A percentile compares a stretch with the other conserved stretches of the same genome.
Conservation (phyloP, 345 rosid species). For the Alliaria petiolata region DNA sequence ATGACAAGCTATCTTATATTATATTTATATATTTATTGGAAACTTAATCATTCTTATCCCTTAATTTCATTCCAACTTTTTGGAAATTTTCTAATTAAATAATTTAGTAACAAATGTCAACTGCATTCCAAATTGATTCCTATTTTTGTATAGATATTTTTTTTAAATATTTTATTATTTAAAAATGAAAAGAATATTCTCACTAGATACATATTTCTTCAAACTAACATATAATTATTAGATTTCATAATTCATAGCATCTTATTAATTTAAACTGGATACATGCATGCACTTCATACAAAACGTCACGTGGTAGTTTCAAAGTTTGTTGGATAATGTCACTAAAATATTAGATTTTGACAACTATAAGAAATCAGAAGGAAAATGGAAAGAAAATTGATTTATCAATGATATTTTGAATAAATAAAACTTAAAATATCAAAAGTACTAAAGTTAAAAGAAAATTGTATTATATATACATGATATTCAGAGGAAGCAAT, state of each 20-base stretch:
- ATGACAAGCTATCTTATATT: slow-evolving; percentile 1
- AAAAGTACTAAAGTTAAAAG: not conserved
- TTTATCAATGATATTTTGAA: not conserved
- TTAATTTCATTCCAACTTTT: not conserved
- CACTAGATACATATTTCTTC: not conserved
- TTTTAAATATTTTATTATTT: no score
- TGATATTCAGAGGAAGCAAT: not conserved
- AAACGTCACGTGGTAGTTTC: not conserved
- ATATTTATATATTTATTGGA: no score
- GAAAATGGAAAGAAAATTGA: not conserved
- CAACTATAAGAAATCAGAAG: not conserved
- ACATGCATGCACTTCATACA: not conserved
- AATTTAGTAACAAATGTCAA: not conserved
- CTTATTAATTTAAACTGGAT: not conserved
- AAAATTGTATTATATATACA: not conserved
- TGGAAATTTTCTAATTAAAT: not conserved
- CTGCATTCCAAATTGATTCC: slow-evolving; percentile 1
- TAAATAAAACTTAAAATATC: not conserved
- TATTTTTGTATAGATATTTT: not conserved
- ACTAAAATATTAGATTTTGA: not conserved
- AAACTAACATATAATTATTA: not conserved
- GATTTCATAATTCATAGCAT: not conserved
- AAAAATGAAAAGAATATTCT: not conserved
- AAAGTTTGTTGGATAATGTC: not conserved
- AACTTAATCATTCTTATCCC: not conserved